These are phyloP conservation scores for Zoysia japonica DNA, from an alignment of 176 grass and related monocot species.

Conservation along the genomic window DNA sequence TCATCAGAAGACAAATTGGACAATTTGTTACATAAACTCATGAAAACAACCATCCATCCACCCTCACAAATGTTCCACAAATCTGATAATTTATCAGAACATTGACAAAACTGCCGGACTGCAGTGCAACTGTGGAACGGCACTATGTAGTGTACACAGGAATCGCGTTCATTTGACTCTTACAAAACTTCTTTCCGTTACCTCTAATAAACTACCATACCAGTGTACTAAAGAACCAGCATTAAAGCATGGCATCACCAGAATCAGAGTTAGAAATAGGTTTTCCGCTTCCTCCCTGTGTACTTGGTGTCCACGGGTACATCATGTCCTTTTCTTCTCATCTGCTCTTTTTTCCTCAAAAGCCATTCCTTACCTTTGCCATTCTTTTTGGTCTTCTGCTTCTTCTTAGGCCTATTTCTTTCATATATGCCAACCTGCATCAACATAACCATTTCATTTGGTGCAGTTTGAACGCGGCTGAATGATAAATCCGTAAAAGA, in stretches of 20 bases:
- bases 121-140: not conserved
- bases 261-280: constrained; percentile 23
- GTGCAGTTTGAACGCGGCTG: not conserved
- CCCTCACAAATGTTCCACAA: constrained; percentile 16
- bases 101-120: constrained; percentile 30
- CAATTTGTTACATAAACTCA: not conserved
- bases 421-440: constrained; percentile 81
- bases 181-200: not conserved
- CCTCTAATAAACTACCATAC: constrained; percentile 14
- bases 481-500: not conserved
- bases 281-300: constrained; percentile 81
- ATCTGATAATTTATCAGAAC: not conserved
- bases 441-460: constrained; percentile 21
- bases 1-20: no score
- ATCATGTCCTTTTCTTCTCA: constrained; percentile 66
- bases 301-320: constrained; percentile 79
- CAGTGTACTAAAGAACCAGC: not conserved
- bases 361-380: constrained; percentile 72
- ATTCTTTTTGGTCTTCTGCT: constrained; percentile 69
- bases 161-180: not conserved
- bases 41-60: constrained; percentile 4
- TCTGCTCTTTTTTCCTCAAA: constrained; percentile 85
- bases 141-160: not conserved
- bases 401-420: constrained; percentile 75
- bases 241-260: not conserved